Conservation (phyloP, 805 yeast species). For the Wickerhamiella lipophila region DNA sequence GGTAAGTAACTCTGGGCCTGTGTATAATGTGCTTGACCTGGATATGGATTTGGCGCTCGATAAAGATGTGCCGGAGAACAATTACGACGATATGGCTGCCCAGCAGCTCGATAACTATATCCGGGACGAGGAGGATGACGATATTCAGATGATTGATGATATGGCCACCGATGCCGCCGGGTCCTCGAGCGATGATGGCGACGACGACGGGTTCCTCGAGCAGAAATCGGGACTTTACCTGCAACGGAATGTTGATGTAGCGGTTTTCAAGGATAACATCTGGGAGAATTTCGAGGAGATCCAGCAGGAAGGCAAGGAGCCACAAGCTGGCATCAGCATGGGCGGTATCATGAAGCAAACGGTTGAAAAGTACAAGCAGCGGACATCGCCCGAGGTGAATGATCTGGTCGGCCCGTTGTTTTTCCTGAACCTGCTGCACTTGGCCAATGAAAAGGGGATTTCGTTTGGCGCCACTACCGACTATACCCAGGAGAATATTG, state of each 20-base stretch:
- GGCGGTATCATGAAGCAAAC: constrained; percentile 40
- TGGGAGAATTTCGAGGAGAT: constrained; percentile 39
- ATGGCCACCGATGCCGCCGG: not conserved
- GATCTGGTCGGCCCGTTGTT: constrained; percentile 78
- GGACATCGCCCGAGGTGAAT: constrained; percentile 36
- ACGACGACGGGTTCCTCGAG: not conserved
- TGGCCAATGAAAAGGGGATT: constrained; percentile 72
- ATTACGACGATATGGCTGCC: constrained; percentile 28
- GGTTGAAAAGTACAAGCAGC: constrained; percentile 36
- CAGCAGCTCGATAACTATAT: constrained; percentile 17
- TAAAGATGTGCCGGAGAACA: constrained; percentile 16
- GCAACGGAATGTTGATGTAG: constrained; percentile 71
- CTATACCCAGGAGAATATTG: not conserved
- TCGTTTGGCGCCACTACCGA: constrained; percentile 30
- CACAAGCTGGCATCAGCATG: constrained; percentile 26
- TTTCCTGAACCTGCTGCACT: constrained; percentile 68
- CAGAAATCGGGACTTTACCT: constrained; percentile 22
- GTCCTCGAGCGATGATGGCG: not conserved
- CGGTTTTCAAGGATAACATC: constrained; percentile 55
- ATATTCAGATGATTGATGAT: not conserved
- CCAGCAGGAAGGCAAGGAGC: not conserved
- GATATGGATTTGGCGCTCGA: constrained; percentile 25
- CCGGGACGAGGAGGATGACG: constrained; percentile 16
- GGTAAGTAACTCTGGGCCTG: no score
- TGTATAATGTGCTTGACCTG: not conserved